These are phyloP conservation scores for Lipomyces yarrowii DNA, from an alignment of 1,139 yeast genomes.

Conservation along the genomic window DNA sequence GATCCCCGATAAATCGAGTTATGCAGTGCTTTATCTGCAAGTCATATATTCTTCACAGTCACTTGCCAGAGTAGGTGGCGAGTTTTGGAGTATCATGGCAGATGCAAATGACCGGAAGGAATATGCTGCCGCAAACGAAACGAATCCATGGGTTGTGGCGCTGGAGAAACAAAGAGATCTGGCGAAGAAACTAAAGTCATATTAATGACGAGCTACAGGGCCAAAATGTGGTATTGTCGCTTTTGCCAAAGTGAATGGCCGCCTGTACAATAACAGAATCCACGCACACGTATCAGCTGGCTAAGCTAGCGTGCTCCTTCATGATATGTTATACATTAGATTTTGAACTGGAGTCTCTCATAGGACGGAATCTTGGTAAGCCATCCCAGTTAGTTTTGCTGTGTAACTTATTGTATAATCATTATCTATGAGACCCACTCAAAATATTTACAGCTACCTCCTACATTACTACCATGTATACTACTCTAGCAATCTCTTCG, in stretches of 20 bases:
- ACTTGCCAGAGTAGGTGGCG: constrained; percentile 67
- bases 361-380: background rate
- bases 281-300: background rate
- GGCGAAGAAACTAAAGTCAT: constrained; percentile 39
- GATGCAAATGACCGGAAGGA: constrained; percentile 35
- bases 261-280: background rate
- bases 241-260: background rate
- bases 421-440: background rate
- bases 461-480: background rate
- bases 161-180: constrained; percentile 46
- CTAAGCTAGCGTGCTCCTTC: background rate
- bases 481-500: constrained; percentile 8
- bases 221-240: background rate
- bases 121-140: constrained; percentile 36
- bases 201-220: constrained; percentile 3
- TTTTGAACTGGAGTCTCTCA: background rate
- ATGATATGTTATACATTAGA: background rate
- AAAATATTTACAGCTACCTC: constrained; percentile 1
- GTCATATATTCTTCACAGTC: constrained; percentile 77
- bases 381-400: background rate
- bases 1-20: constrained; percentile 50
- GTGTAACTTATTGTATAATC: background rate
- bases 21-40: constrained; percentile 69
- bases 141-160: constrained; percentile 44
- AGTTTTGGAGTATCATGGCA: constrained; percentile 52